These are phyloP conservation scores for Ceratobasidium sp. DNA, from an alignment of 1,284 basidiomycete species.

Conservation along the genomic window DNA sequence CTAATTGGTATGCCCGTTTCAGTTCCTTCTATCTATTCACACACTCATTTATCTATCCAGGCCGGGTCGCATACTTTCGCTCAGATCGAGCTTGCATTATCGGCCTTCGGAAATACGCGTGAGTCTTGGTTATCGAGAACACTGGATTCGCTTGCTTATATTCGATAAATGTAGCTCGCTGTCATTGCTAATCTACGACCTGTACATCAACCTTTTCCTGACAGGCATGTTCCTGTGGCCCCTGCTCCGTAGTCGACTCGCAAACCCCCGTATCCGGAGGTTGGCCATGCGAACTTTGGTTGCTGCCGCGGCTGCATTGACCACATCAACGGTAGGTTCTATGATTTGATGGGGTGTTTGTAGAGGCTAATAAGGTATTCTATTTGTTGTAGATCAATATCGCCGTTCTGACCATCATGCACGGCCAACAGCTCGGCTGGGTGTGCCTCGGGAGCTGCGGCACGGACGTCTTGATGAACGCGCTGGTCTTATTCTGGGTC, in stretches of 20 bases:
- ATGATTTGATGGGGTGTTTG: background rate
- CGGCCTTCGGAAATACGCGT: conserved; percentile 59
- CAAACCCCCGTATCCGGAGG: conserved; percentile 57
- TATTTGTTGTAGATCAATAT: conserved; percentile 60
- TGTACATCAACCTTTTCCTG: conserved; percentile 62
- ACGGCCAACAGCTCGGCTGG: conserved; percentile 67
- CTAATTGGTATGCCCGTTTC: conserved; percentile 54
- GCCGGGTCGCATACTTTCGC: conserved; percentile 58
- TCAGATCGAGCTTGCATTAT: conserved; percentile 61
- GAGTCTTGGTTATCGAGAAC: conserved; percentile 27
- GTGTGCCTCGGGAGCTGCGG: conserved; percentile 68
- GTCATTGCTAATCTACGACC: conserved; percentile 61
- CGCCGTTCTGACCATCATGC: conserved; percentile 63
- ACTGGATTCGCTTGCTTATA: background rate
- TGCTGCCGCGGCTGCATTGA: conserved; percentile 56
- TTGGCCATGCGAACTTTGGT: conserved; percentile 61
- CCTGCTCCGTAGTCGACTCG: conserved; percentile 58
- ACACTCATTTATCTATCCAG: conserved; percentile 50
- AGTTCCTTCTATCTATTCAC: background rate
- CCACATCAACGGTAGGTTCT: conserved; percentile 59
- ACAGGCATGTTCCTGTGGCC: conserved; percentile 66
- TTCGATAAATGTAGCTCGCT: conserved; percentile 54
- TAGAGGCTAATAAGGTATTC: background rate
- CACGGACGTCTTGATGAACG: conserved; percentile 64
- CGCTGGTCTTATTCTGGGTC: conserved; percentile 61